These are phyloP conservation scores for Trypanosomatidae sp. DNA, from an alignment of 208 protist species.

Conservation along the genomic window DNA sequence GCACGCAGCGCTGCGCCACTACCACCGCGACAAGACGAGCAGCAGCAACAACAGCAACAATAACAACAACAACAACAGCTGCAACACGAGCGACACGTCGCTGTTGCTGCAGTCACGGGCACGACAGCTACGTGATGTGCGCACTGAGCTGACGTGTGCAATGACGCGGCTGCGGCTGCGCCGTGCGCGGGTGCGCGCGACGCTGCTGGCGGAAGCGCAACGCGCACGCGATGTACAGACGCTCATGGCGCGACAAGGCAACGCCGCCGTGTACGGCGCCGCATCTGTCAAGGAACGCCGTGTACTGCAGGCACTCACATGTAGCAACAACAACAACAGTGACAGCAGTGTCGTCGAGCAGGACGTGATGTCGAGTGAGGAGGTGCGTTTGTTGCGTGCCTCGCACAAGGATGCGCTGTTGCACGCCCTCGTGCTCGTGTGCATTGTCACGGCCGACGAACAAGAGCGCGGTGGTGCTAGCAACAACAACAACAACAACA, in stretches of 20 bases:
- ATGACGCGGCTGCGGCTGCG: constrained; percentile 45
- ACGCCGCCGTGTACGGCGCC: constrained; percentile 48
- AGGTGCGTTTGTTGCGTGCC: too few species aligned
- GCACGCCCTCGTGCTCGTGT: too few species aligned
- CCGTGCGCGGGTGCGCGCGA: constrained; percentile 22
- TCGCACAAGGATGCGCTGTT: too few species aligned
- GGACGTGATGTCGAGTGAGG: too few species aligned
- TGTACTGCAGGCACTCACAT: constrained; percentile 37
- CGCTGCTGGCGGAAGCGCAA: constrained; percentile 20
- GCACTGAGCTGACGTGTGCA: constrained; percentile 48
- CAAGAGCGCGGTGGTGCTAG: too few species aligned
- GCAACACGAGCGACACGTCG: background rate
- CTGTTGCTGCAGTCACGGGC: background rate
- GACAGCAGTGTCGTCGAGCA: too few species aligned
- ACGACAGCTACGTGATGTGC: constrained; percentile 28
- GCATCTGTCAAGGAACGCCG: constrained; percentile 56
- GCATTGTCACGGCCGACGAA: too few species aligned
- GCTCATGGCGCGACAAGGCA: constrained; percentile 37
- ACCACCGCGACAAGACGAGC: background rate
- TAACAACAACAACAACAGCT: background rate
- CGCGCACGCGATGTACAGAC: constrained; percentile 42
- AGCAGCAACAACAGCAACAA: background rate
- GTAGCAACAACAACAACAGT: too few species aligned
- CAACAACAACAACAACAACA: too few species aligned
- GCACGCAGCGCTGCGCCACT: too few species aligned